phyloP scores from a whole-genome alignment of 108 stramenopile genomes.

The Aurantiochytrium sp. region DNA sequence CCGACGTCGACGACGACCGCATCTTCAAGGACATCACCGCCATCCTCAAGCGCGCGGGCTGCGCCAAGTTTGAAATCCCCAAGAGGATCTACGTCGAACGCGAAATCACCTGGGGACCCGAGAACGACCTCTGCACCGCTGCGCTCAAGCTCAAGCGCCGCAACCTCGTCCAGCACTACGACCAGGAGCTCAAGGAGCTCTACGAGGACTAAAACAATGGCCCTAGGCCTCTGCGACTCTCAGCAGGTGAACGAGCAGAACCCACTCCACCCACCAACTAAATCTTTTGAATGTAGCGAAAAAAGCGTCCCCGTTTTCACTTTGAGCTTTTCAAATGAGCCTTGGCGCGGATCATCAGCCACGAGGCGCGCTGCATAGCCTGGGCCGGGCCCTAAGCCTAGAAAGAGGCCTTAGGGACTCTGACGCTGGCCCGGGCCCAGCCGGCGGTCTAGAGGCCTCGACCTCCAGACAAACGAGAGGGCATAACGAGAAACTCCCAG shows the following conservation, averaged over 20 bases:
- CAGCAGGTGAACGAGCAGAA: too few species aligned
- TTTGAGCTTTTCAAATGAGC: too few species aligned
- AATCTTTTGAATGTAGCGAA: too few species aligned
- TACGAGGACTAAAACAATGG: slow-evolving; percentile 30
- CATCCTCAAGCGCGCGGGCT: not conserved
- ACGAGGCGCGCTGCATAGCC: too few species aligned
- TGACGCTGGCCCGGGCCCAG: too few species aligned
- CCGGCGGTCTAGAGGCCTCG: too few species aligned
- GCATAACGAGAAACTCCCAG: not conserved
- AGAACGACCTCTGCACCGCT: slow-evolving; percentile 34
- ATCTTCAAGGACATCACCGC: not conserved
- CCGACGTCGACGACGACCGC: not conserved
- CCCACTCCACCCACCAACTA: too few species aligned
- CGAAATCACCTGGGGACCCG: not conserved
- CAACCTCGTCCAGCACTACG: not conserved
- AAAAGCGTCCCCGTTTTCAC: too few species aligned
- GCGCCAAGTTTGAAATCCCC: slow-evolving; percentile 31
- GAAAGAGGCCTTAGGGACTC: too few species aligned
- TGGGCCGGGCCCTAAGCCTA: too few species aligned
- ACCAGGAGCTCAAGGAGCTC: not conserved
- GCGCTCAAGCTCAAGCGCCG: slow-evolving; percentile 32
- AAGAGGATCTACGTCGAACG: not conserved
- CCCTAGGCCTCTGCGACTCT: not conserved
- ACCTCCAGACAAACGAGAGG: too few species aligned
- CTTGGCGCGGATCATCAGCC: too few species aligned